phyloP scores from a whole-genome alignment of 305 asterid species.

The Rubia balearica region DNA sequence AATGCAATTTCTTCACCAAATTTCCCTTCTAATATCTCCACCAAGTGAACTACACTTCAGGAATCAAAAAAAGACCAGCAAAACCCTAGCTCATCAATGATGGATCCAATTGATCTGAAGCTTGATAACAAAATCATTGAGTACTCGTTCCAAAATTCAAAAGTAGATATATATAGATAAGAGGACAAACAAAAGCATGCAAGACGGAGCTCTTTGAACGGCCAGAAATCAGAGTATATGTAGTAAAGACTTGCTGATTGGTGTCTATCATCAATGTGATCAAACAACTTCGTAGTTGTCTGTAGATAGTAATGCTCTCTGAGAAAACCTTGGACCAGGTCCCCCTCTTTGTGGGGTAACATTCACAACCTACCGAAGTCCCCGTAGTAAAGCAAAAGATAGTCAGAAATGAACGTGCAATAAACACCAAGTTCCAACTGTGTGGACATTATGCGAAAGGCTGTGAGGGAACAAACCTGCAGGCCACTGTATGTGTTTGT shows the following conservation, averaged over 20 bases:
- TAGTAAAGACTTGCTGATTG: background rate
- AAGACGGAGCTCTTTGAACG: slow-evolving; percentile 1
- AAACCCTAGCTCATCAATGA: background rate
- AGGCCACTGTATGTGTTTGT: slow-evolving; percentile 68
- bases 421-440: background rate
- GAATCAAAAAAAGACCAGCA: background rate
- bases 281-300: slow-evolving; percentile 69
- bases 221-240: background rate
- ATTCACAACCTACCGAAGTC: slow-evolving; percentile 43
- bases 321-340: slow-evolving; percentile 58
- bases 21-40: background rate
- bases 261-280: slow-evolving; percentile 9
- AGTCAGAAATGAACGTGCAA: background rate
- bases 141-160: slow-evolving; percentile 13
- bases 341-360: slow-evolving; percentile 58
- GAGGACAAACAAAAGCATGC: slow-evolving; percentile 4
- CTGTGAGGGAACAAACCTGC: slow-evolving; percentile 38
- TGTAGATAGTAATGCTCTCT: slow-evolving; percentile 56
- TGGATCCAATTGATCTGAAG: background rate
- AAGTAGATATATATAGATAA: background rate
- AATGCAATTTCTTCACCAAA: background rate
- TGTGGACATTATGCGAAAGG: background rate
- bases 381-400: background rate
- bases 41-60: background rate
- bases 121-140: background rate